phyloP scores from a whole-genome alignment of 1,284 basidiomycete genomes.

The Ganoderma lucidum region DNA sequence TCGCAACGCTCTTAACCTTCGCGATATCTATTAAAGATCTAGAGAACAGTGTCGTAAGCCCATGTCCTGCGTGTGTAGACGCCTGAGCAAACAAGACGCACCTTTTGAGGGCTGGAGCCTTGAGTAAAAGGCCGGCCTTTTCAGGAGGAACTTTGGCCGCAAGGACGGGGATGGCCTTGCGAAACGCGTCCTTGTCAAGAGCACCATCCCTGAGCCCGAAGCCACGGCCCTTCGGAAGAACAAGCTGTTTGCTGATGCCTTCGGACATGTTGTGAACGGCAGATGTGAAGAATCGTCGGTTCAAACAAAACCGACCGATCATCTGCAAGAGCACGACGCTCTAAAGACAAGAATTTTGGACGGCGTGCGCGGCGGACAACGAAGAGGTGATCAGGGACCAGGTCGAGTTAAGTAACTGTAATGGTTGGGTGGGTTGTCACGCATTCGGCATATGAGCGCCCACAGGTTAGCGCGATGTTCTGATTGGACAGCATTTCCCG shows the following conservation, averaged over 20 bases:
- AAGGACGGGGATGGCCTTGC: constrained; percentile 68
- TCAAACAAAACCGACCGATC: constrained; percentile 29
- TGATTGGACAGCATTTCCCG: not conserved
- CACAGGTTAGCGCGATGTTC: not conserved
- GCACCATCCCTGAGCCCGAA: constrained; percentile 49
- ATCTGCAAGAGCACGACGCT: constrained; percentile 21
- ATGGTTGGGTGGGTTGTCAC: not conserved
- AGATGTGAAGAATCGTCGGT: constrained; percentile 21
- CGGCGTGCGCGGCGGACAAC: not conserved
- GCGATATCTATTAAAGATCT: constrained; percentile 72
- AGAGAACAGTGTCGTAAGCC: constrained; percentile 10
- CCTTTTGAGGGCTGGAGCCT: constrained; percentile 64
- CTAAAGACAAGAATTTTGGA: not conserved
- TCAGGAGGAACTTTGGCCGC: constrained; percentile 69
- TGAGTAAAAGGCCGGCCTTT: constrained; percentile 64
- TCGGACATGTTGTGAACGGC: constrained; percentile 32
- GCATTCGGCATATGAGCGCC: constrained; percentile 1
- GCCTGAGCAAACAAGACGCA: constrained; percentile 43
- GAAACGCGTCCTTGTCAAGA: constrained; percentile 73
- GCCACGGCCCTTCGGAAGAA: constrained; percentile 61
- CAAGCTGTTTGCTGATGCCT: constrained; percentile 44
- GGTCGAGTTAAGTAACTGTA: not conserved
- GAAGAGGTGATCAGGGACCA: not conserved
- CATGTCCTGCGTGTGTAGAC: constrained; percentile 6
- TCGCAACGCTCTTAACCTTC: constrained; percentile 66